Conservation (phyloP, 345 rosid genomes). For the Aurinia saxatilis region DNA sequence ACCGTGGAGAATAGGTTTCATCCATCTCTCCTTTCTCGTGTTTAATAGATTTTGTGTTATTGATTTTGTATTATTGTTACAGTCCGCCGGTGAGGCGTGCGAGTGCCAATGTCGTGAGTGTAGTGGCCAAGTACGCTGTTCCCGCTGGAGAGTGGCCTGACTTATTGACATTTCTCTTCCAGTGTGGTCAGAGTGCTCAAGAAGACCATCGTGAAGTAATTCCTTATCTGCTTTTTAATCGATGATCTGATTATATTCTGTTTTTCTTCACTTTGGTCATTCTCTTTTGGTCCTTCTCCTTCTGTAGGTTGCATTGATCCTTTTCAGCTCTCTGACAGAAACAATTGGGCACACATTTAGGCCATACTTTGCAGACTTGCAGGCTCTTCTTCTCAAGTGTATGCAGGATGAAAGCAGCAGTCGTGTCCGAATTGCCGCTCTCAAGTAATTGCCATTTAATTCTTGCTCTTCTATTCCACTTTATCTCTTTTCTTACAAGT, state of each 20-base stretch:
- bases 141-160: slow-evolving; percentile 99
- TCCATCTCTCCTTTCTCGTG: background rate
- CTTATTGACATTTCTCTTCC: slow-evolving; percentile 75
- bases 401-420: slow-evolving; percentile 88
- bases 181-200: slow-evolving; percentile 92
- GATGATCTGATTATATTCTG: too few species aligned
- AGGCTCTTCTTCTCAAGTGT: slow-evolving; percentile 88
- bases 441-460: slow-evolving; percentile 61
- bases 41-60: background rate
- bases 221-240: background rate
- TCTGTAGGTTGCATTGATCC: slow-evolving; percentile 85
- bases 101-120: slow-evolving; percentile 96
- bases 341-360: slow-evolving; percentile 85
- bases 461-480: slow-evolving; percentile 8
- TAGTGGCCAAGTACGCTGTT: slow-evolving; percentile 86
- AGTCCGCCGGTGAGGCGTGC: slow-evolving; percentile 96
- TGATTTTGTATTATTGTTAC: background rate
- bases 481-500: slow-evolving; percentile 4
- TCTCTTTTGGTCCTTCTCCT: background rate
- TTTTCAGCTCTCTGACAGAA: slow-evolving; percentile 97
- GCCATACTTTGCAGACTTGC: slow-evolving; percentile 80
- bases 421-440: slow-evolving; percentile 95
- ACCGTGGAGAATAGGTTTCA: slow-evolving; percentile 81
- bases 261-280: background rate
- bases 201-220: slow-evolving; percentile 97